phyloP scores from a whole-genome alignment of 768 basidiomycete genomes.

The Lactarius hengduanensis region DNA sequence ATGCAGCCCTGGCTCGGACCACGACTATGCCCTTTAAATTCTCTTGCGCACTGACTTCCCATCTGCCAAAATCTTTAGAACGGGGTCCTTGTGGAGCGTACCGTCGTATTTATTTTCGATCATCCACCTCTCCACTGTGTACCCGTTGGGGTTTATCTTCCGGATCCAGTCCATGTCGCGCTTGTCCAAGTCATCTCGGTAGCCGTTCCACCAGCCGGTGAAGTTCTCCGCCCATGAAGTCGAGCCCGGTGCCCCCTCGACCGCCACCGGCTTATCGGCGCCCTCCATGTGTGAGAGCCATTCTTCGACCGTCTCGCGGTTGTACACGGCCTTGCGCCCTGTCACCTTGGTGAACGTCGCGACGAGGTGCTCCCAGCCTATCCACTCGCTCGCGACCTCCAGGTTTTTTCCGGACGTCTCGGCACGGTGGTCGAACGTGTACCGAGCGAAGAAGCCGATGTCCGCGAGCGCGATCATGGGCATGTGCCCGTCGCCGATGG shows the following conservation, averaged over 20 bases:
- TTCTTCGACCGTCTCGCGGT: slow-evolving; percentile 27
- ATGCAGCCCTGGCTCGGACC: no score
- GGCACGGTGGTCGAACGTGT: slow-evolving; percentile 35
- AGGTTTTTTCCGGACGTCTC: slow-evolving; percentile 32
- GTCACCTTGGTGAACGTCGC: slow-evolving; percentile 35
- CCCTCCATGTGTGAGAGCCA: slow-evolving; percentile 29
- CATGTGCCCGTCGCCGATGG: slow-evolving; percentile 32
- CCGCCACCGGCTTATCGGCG: slow-evolving; percentile 31
- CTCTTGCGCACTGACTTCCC: slow-evolving; percentile 7
- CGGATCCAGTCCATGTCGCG: slow-evolving; percentile 47
- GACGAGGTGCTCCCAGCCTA: slow-evolving; percentile 32
- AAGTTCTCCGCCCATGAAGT: slow-evolving; percentile 41
- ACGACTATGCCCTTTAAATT: neutral
- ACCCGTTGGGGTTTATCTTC: slow-evolving; percentile 24
- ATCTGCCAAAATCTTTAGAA: slow-evolving; percentile 18
- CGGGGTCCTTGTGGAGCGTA: neutral
- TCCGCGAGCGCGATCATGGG: slow-evolving; percentile 36
- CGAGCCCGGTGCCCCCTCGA: slow-evolving; percentile 23
- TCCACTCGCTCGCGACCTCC: slow-evolving; percentile 32
- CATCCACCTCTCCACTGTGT: slow-evolving; percentile 23
- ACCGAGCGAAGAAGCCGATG: slow-evolving; percentile 36
- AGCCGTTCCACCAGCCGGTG: slow-evolving; percentile 44
- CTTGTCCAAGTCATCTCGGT: slow-evolving; percentile 44
- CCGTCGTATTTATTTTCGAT: slow-evolving; percentile 20
- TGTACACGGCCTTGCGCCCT: slow-evolving; percentile 31